phyloP scores from a whole-genome alignment of 306 rosid species.

The Betula pendula region DNA sequence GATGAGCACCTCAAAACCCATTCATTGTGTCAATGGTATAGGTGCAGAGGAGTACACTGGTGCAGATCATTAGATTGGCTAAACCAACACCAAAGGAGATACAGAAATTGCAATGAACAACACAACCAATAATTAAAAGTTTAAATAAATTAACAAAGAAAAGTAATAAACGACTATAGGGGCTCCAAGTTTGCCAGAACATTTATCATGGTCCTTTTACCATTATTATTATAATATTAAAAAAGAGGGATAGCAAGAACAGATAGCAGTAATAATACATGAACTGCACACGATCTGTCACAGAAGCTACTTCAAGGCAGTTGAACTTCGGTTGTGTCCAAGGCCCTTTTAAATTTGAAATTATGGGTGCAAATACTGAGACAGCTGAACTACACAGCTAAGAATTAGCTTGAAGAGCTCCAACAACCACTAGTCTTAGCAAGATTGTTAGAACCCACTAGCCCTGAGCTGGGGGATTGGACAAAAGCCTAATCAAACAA shows the following conservation, averaged over 20 bases:
- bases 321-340: neutral
- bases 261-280: constrained; percentile 6
- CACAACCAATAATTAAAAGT: neutral
- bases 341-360: constrained; percentile 9
- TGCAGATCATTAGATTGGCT: neutral
- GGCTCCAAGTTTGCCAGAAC: neutral
- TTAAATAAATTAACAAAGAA: neutral
- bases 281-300: constrained; percentile 11
- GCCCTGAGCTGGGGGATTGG: neutral
- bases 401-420: neutral
- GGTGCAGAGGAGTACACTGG: neutral
- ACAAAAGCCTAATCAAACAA: neutral
- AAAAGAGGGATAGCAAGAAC: neutral
- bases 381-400: constrained; percentile 2
- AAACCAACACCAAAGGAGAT: neutral
- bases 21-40: neutral
- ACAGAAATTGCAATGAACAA: neutral
- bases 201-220: constrained; percentile 5
- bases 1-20: neutral
- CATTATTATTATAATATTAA: neutral
- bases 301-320: constrained; percentile 18
- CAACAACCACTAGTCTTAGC: neutral
- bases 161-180: neutral
- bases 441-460: constrained; percentile 12
- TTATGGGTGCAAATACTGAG: constrained; percentile 1